phyloP scores from a whole-genome alignment of 768 basidiomycete species.

The Russula virescens region DNA sequence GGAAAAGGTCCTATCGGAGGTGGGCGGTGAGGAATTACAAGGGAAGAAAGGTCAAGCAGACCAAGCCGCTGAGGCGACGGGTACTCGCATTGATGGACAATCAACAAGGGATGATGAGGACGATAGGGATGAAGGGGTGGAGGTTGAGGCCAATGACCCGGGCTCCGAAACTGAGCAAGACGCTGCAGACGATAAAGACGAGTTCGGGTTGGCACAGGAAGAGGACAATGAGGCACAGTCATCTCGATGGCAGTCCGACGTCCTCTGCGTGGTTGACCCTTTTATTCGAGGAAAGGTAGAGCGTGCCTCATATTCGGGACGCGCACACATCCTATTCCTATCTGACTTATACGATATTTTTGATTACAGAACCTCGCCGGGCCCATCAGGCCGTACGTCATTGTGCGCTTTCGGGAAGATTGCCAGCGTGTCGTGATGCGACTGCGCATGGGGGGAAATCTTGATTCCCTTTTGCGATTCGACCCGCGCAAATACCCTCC shows the following conservation, averaged over 20 bases:
- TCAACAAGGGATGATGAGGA: background rate
- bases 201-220: background rate
- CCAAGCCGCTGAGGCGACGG: background rate
- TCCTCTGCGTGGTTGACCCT: slow-evolving; percentile 36
- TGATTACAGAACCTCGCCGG: slow-evolving; percentile 26
- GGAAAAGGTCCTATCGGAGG: background rate
- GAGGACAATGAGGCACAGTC: slow-evolving; percentile 1
- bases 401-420: slow-evolving; percentile 20
- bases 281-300: slow-evolving; percentile 38
- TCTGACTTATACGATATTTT: background rate
- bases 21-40: background rate
- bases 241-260: slow-evolving; percentile 15
- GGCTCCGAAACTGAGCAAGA: slow-evolving; percentile 2
- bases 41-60: background rate
- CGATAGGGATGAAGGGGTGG: background rate
- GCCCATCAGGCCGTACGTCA: slow-evolving; percentile 8
- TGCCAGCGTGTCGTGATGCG: slow-evolving; percentile 22
- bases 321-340: too few relatives aligned
- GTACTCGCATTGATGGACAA: background rate
- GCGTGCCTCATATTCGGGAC: background rate
- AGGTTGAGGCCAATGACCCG: background rate
- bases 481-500: slow-evolving; percentile 11
- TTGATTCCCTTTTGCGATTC: slow-evolving; percentile 8
- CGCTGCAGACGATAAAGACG: slow-evolving; percentile 1
- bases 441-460: slow-evolving; percentile 10